Conservation (phyloP, 148 eudicot genomes). For the Rheum nobile region DNA sequence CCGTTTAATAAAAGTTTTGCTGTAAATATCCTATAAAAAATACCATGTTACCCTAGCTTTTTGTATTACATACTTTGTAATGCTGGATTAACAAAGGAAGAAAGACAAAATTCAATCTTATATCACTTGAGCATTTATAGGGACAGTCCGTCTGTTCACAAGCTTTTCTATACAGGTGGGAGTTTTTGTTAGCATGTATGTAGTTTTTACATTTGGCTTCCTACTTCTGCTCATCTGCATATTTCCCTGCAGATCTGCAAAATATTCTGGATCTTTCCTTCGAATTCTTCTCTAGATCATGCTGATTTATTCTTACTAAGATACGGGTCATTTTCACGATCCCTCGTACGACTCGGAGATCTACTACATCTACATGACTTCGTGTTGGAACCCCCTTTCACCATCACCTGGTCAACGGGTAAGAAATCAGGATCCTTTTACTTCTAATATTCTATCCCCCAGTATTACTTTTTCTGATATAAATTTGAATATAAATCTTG, state of each 20-base stretch:
- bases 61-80: no score
- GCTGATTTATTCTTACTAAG: neutral
- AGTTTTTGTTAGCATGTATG: no score
- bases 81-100: no score
- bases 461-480: neutral
- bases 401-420: neutral
- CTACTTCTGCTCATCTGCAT: neutral
- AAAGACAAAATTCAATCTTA: no score
- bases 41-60: no score
- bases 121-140: no score
- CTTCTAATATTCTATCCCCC: no score
- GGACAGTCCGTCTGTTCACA: no score
- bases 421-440: neutral
- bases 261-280: neutral
- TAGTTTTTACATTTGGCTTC: no score
- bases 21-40: no score
- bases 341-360: neutral
- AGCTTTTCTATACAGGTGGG: no score
- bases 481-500: neutral
- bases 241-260: neutral
- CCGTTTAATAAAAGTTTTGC: no score
- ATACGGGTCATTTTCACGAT: neutral
- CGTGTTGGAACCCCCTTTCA: neutral
- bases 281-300: neutral
- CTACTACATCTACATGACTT: neutral